phyloP scores from a whole-genome alignment of 495 filamentous ascomycete species.

The Cercophora samala region DNA sequence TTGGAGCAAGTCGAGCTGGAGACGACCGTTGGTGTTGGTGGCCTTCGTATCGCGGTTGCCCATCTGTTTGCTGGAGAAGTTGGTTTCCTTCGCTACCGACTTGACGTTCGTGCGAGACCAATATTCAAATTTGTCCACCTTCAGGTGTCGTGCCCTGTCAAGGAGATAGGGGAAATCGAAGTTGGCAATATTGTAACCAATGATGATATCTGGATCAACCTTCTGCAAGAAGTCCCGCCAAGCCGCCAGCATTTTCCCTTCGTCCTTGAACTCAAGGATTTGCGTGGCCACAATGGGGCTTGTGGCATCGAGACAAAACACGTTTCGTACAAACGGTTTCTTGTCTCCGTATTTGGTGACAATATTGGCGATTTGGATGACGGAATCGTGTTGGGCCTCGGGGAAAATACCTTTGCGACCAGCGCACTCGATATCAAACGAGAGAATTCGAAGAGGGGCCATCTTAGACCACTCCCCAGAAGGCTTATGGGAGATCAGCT shows the following conservation, averaged over 20 bases:
- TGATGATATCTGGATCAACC: slow-evolving; percentile 96
- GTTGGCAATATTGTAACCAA: slow-evolving; percentile 97
- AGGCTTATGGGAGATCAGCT: slow-evolving; percentile 83
- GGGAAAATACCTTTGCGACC: slow-evolving; percentile 97
- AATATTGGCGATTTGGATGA: slow-evolving; percentile 98
- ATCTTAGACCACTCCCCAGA: slow-evolving; percentile 98
- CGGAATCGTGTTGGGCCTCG: slow-evolving; percentile 82
- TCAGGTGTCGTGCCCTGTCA: slow-evolving; percentile 81
- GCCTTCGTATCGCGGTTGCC: slow-evolving; percentile 90
- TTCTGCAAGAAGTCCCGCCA: slow-evolving; percentile 89
- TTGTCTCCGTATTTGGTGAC: slow-evolving; percentile 93
- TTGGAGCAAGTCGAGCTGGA: slow-evolving; percentile 92
- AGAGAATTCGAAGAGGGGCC: slow-evolving; percentile 87
- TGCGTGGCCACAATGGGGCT: slow-evolving; percentile 93
- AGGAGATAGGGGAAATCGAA: slow-evolving; percentile 98
- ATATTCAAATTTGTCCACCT: slow-evolving; percentile 69
- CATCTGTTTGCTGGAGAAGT: slow-evolving; percentile 98
- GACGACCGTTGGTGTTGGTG: slow-evolving; percentile 89
- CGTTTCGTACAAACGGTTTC: slow-evolving; percentile 94
- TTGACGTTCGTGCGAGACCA: slow-evolving; percentile 68
- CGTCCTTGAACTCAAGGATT: slow-evolving; percentile 73
- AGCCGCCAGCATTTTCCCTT: slow-evolving; percentile 79
- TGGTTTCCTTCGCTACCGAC: slow-evolving; percentile 70
- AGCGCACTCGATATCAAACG: slow-evolving; percentile 98
- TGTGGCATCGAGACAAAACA: slow-evolving; percentile 89